Evolutionary conservation across 2,329 filamentous ascomycete species (phyloP), one percentile per base, ranked within the genome.

Genomic region (Blastomyces percursus): DNA sequence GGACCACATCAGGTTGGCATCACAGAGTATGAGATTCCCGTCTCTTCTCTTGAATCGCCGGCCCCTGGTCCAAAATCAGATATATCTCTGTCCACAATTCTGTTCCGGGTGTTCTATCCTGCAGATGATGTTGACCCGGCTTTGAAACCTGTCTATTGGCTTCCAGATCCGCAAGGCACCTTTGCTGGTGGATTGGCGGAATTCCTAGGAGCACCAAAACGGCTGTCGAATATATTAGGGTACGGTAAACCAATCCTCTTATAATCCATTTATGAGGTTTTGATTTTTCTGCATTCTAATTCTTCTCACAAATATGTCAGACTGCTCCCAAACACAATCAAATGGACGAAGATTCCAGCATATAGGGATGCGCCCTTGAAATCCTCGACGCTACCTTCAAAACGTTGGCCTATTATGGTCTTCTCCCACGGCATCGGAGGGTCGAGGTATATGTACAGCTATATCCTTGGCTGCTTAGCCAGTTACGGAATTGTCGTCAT

Each of bases 351-450:
- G 11, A 67, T 73, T 12, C 69, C 71, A 61, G 67, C 66, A 8
- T 58, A 68, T 59, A 65, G 68, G 61, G 62, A 71, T 60, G 89
- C 89, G 12, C 79, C 81, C 6, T 74, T 92, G 8, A 80, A 86
- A 46, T 71, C 75, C 40, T 73, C 78, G 27, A 72, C 74, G 1
- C 78, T 71, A 64, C 78, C 63, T 70, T 84, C 63, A 69, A 77
- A 12, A 76, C 79, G 84, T 76, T 94, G 89, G 87, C 90, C 91
- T 0, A 88, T 90, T 0, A 86, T 91, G 78, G 80, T 96, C 65
- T 95, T 96, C 75, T 94, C 90, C 1, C 91, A 96, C 71, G 91
- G 91, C 0, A 80, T 96, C 1, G 91, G 89, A 46, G 91, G 91
- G 46, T 87, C 84, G 64, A 83, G 89, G 67, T 94, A 94, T 69